These are phyloP conservation scores for Coniosporium apollinis DNA, from an alignment of 495 filamentous ascomycete genomes.

Conservation along the genomic window DNA sequence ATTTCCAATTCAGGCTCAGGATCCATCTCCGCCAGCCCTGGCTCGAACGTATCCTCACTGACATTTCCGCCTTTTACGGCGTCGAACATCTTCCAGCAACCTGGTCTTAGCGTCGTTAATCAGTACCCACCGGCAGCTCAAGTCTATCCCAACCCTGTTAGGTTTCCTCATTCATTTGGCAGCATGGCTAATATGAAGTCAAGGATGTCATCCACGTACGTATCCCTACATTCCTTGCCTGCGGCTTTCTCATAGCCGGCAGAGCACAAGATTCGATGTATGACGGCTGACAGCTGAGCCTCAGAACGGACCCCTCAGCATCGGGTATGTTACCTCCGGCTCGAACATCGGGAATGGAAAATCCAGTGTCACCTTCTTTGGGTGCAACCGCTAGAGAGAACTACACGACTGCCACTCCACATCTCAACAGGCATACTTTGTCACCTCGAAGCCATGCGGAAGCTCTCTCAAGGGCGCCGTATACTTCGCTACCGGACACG, in stretches of 20 bases:
- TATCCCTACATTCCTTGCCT: slow-evolving; percentile 10
- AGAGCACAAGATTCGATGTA: slow-evolving; percentile 13
- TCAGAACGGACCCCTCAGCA: slow-evolving; percentile 16
- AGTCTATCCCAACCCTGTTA: slow-evolving; percentile 10
- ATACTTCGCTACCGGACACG: slow-evolving; percentile 16
- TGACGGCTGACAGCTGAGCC: slow-evolving; percentile 15
- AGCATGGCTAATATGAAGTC: slow-evolving; percentile 9
- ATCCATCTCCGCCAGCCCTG: slow-evolving; percentile 23
- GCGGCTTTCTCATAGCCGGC: slow-evolving; percentile 9
- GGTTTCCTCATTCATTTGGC: slow-evolving; percentile 13
- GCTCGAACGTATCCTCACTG: slow-evolving; percentile 20
- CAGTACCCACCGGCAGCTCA: slow-evolving; percentile 14
- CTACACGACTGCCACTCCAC: slow-evolving; percentile 16
- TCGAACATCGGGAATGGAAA: slow-evolving; percentile 13
- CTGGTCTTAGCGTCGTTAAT: slow-evolving; percentile 8
- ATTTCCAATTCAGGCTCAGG: slow-evolving; percentile 21
- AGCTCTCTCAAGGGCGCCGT: neutral
- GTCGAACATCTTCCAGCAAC: too few species aligned
- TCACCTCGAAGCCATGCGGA: slow-evolving; percentile 11
- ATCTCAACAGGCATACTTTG: slow-evolving; percentile 10
- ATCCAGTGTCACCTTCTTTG: slow-evolving; percentile 15
- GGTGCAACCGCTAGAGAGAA: slow-evolving; percentile 15
- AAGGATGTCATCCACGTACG: slow-evolving; percentile 19
- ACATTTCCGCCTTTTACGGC: slow-evolving; percentile 13
- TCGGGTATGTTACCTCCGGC: slow-evolving; percentile 17